Evolutionary conservation across 1,284 basidiomycete species (phyloP), one percentile per base, ranked within the genome.

Genomic region (Somion occarium): DNA sequence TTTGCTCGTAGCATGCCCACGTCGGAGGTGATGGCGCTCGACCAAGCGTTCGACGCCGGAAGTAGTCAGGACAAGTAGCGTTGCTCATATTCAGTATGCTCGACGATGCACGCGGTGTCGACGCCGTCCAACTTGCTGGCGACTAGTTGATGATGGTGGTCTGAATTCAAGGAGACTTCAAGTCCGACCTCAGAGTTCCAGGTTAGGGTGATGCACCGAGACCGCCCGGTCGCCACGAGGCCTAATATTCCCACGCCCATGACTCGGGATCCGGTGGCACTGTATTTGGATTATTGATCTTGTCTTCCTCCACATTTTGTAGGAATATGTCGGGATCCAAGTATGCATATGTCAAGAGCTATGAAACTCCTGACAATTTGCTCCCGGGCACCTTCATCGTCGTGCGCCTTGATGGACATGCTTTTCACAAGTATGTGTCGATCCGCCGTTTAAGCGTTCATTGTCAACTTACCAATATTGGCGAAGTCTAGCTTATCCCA

Each of bases 351-450:
- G 96, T 98, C 23, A 83, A 86, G 56, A 80, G 80, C 46, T 98
- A 91, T 64, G 96, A 99, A 70, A 81, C 93, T 0, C 87, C 91
- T 1, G 96, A 99, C 67, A 74, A 81, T 0, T 75, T 97, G 5
- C 72, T 98, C 2, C 95, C 91, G 0, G 85, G 82, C 12, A 91
- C 91, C 5, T 96, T 85, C 69, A 80, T 97, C 59, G 75, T 98
- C 34, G 80, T 95, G 49, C 83, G 96, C 2, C 72, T 99, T 42
- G 96, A 99, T 64, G 96, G 96, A 0, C 92, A 93, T 61, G 87
- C 90, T 0, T 99, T 99, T 66, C 95, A 98, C 73, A 85, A 88
- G 91, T 95, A 56, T 55, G 79, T 49, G 18, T 26, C 25, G 19
- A 13, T 25, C 30, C 13, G 18, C 59, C 50, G 39, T 54, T 22